A percentile compares a stretch with the other conserved stretches of the same genome.
phyloP scores from a whole-genome alignment of 257 asterid genomes.

The Thymus quinquecostatus region DNA sequence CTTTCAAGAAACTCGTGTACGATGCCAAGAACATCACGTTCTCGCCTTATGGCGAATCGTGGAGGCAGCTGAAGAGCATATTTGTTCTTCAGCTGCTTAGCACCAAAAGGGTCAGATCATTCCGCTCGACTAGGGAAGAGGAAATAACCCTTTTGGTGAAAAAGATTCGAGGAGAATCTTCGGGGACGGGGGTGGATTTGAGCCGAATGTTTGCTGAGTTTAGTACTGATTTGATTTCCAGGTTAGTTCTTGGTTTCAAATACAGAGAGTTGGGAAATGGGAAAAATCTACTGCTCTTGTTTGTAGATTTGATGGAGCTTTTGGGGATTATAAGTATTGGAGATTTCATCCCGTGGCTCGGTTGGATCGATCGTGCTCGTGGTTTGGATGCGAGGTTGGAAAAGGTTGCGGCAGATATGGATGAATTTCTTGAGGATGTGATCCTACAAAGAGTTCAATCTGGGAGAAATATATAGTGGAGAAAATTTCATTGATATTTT shows the following conservation, averaged over 20 bases:
- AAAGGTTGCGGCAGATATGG: neutral
- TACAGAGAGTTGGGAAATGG: neutral
- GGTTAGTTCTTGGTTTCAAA: neutral
- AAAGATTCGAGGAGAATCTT: neutral
- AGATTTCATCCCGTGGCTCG: conserved; percentile 2
- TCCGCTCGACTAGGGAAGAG: neutral
- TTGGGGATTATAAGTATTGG: neutral
- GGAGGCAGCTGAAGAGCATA: conserved; percentile 8
- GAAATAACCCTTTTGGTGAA: neutral
- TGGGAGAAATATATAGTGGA: neutral
- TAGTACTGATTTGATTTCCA: neutral
- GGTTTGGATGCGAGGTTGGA: neutral
- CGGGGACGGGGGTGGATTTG: neutral
- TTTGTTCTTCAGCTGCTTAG: conserved; percentile 8
- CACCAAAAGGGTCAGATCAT: neutral
- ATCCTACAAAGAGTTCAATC: neutral
- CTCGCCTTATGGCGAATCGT: conserved; percentile 1
- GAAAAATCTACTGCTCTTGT: neutral
- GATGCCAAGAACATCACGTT: neutral
- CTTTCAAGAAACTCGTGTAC: neutral
- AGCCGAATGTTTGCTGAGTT: conserved; percentile 2
- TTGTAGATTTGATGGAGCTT: neutral
- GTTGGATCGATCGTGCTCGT: neutral
- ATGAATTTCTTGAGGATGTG: neutral
- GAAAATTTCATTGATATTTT: neutral